Base-by-base conservation (phyloP, 257 asterid species). In the Craterostigma plantagineum region DNA sequence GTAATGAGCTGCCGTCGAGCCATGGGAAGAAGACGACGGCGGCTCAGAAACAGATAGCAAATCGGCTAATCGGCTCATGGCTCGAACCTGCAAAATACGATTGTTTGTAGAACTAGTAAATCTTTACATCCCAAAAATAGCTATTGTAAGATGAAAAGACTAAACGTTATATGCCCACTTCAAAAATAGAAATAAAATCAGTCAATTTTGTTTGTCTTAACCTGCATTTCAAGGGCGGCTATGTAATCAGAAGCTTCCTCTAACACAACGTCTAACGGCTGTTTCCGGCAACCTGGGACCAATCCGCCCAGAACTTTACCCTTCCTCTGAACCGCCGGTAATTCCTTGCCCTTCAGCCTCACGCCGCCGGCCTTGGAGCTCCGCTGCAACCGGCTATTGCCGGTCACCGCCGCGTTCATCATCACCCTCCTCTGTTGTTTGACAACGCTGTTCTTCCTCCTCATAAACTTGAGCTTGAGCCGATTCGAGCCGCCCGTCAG, bases 171-270 rank as follows among this genome's bases (percentile, higher is more conserved):
- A 41, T 1, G 17, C 14, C 10, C 16, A 9, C 45, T 41, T 41
- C 16, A 9, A 41, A n/a, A 8, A 9, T 14, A 8, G 45, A 9
- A 17, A 14, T 10, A 13, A 10, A 37, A 10, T 10, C 14, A 10
- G 14, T 37, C 17, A 41, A 17, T 8, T 14, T 11, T n/a, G n/a
- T n/a, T n/a, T n/a, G n/a, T n/a, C n/a, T 8, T 41, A 11, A 41
- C 79, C 75, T 82, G 98, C 98, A 87, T 82, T 73, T 87, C 70
- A 9, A 87, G 92, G 16, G 98, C 98, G 7, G 98, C 79, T 4
- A 87, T 87, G 33, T 82, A 87, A 70, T 87, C 98, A 1, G 70
- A 58, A 0, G 91, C 84, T 58, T 87, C 98, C 52, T 87, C 98
- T 45, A 87, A 53, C 41, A 82, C 76, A 42, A 82, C 93, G 36